Evolutionary conservation across 106 monocot species (phyloP), one percentile per base, ranked within the genome.

Genomic region (Narthecium ossifragum): DNA sequence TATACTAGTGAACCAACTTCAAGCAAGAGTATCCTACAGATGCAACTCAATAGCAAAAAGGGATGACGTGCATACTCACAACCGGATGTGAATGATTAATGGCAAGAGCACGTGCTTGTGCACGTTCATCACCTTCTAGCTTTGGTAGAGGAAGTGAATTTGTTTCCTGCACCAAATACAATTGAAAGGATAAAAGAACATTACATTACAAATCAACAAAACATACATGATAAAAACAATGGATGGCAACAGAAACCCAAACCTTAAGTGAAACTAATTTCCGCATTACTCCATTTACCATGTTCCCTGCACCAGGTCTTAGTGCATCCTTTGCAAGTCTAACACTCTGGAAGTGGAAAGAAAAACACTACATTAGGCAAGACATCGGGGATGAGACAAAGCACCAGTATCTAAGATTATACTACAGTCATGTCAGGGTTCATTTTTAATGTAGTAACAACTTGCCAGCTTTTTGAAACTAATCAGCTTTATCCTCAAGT

Each of bases 1-100:
- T 43, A 43, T 17, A 43, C 2, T 43, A 43, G 18, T 43, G 43
- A 13, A 43, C 50, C 50, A 51, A 10, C 18, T 20, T 26, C 10
- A 51, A 51, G 0, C 24, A 4, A 5, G 24, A 51, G 25, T 23
- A 20, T 20, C 4, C 10, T 10, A 23, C 18, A 5, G 6, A 22
- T 26, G 10, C 6, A 57, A n/a, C 31, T n/a, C n/a, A n/a, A n/a
- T n/a, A n/a, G n/a, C n/a, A n/a, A n/a, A n/a, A n/a, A n/a, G n/a
- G n/a, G n/a, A n/a, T n/a, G n/a, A n/a, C n/a, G n/a, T n/a, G 25
- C 46, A 69, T 46, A 75, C 98, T 91, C 59, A 91, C 98, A 65
- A 98, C 98, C 57, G 98, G 98, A 78, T 98, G 98, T 17, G 98
- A 98, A 69, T 98, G 57, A 64, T 87, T 78, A 45, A 78, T 77